phyloP scores from a whole-genome alignment of 495 filamentous ascomycete species.

The Aspergillus incahuasiensis region DNA sequence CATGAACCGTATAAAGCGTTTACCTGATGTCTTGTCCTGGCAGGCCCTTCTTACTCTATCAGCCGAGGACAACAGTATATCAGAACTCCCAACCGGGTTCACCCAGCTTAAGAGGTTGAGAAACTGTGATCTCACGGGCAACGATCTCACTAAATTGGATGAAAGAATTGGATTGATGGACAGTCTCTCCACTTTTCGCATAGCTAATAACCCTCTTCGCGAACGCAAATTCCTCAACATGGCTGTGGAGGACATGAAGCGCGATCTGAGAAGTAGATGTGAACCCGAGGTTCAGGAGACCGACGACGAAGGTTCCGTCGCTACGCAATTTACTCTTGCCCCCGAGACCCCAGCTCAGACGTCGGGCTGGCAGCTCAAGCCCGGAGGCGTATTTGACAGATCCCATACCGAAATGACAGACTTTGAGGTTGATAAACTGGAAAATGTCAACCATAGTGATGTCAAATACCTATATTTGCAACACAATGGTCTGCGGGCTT shows the following conservation, averaged over 20 bases:
- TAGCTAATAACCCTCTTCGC: constrained; percentile 81
- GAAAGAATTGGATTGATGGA: constrained; percentile 77
- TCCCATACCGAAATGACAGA: constrained; percentile 59
- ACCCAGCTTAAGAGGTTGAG: constrained; percentile 58
- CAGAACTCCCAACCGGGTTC: constrained; percentile 70
- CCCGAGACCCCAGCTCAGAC: constrained; percentile 34
- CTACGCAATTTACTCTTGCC: constrained; percentile 43
- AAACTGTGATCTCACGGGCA: constrained; percentile 76
- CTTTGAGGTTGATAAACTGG: constrained; percentile 41
- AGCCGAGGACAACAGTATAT: constrained; percentile 75
- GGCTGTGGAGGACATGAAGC: constrained; percentile 76
- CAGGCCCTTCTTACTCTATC: constrained; percentile 63
- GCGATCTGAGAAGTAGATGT: constrained; percentile 63
- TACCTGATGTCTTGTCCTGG: constrained; percentile 73
- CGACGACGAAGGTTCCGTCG: constrained; percentile 40
- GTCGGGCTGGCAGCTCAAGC: constrained; percentile 56
- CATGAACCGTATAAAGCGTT: constrained; percentile 64
- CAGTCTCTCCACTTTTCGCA: constrained; percentile 61
- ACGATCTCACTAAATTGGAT: constrained; percentile 72
- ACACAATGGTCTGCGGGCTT: constrained; percentile 65
- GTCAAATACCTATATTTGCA: constrained; percentile 61
- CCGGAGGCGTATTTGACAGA: constrained; percentile 68
- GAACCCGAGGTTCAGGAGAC: constrained; percentile 51
- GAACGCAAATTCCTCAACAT: constrained; percentile 82
- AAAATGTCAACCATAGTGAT: constrained; percentile 39